These are phyloP conservation scores for Diaporthe citrichinensis DNA, from an alignment of 2,329 filamentous ascomycete genomes.

Conservation along the genomic window DNA sequence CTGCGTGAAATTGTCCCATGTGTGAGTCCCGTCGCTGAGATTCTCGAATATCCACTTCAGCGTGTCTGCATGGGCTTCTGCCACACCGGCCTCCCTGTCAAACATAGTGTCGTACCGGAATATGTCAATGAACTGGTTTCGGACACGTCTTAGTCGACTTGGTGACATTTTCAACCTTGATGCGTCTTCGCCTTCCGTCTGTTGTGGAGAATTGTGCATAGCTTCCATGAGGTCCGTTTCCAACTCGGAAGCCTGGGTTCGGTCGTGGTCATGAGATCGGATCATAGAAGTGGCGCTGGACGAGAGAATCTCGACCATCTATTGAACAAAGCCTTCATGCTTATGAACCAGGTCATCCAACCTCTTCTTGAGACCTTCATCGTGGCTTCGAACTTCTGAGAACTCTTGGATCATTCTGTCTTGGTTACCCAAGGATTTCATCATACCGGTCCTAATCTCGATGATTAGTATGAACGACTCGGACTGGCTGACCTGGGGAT, in stretches of 20 bases:
- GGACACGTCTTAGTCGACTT: neutral
- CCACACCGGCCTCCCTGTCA: neutral
- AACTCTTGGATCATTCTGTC: neutral
- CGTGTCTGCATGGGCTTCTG: neutral
- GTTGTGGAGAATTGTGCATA: accelerated
- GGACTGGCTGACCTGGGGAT: neutral
- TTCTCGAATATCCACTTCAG: neutral
- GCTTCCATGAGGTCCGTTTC: neutral
- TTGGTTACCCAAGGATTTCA: neutral
- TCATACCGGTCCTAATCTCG: neutral
- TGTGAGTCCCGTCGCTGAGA: neutral
- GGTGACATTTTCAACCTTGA: neutral
- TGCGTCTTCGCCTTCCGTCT: neutral
- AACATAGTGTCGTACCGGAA: neutral
- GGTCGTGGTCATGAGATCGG: no score
- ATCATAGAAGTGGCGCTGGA: neutral
- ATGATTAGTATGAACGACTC: neutral
- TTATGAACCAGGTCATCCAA: neutral
- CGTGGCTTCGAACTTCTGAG: neutral
- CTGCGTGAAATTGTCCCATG: neutral
- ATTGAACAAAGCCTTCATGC: neutral
- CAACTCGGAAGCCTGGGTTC: neutral
- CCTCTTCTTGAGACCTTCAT: neutral
- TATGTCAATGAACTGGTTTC: neutral
- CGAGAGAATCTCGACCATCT: neutral